Percentiles rank a stretch among this genome's conserved stretches.
Conservation (phyloP, 2,329 filamentous ascomycete genomes). For the Myriangium duriaei region DNA sequence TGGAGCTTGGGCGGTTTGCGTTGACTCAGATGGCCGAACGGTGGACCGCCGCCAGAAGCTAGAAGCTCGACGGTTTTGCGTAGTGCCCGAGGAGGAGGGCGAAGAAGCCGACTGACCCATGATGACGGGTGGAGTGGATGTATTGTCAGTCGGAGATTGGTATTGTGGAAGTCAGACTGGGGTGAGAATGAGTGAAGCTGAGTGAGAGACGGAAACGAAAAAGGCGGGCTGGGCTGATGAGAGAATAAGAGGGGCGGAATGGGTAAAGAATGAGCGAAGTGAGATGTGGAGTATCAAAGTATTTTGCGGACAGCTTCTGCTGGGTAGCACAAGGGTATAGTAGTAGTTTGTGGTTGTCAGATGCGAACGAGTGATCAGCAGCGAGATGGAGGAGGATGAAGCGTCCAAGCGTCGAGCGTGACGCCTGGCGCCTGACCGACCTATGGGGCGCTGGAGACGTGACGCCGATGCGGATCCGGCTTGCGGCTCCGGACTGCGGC, state of each 20-base stretch:
- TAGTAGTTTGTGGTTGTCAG: no score
- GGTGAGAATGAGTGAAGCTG: constrained; percentile 10
- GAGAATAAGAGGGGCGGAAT: constrained; percentile 13
- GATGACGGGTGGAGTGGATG: constrained; percentile 3
- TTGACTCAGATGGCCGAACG: constrained; percentile 4
- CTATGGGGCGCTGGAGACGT: no score
- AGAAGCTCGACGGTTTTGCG: constrained; percentile 4
- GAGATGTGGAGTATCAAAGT: no score
- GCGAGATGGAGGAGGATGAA: neutral
- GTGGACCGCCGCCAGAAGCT: constrained; percentile 11
- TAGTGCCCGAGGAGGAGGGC: constrained; percentile 6
- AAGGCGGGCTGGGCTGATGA: neutral
- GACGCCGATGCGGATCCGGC: neutral
- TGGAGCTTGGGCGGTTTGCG: constrained; percentile 3
- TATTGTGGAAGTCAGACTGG: constrained; percentile 11
- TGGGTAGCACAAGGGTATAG: no score
- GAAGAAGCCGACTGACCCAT: constrained; percentile 23
- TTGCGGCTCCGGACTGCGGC: neutral
- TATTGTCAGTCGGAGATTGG: neutral
- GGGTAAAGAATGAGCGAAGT: neutral
- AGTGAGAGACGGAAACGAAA: neutral
- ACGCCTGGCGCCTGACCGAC: neutral
- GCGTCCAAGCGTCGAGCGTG: neutral
- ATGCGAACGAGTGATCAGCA: neutral
- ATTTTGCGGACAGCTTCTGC: no score